Conservation (phyloP, 108 stramenopile species). For the Nannochloropsis salina region DNA sequence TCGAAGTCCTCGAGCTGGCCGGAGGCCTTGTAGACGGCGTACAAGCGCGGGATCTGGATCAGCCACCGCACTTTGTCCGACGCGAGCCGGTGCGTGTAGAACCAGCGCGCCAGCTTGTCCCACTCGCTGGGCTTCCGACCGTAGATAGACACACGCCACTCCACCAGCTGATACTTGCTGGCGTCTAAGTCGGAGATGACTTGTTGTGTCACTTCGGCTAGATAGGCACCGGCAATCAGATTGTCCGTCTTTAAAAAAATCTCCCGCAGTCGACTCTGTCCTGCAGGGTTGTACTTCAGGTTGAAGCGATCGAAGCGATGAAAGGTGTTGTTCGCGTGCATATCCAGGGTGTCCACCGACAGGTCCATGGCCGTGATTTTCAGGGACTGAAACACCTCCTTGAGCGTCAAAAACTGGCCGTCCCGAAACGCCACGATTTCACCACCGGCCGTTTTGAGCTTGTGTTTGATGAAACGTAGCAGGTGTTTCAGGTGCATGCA, state of each 20-base stretch:
- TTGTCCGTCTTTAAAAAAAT: slow-evolving; percentile 98
- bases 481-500: slow-evolving; percentile 96
- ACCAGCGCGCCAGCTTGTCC: slow-evolving; percentile 75
- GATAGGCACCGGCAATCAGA: slow-evolving; percentile 63
- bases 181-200: slow-evolving; percentile 75
- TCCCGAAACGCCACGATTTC: slow-evolving; percentile 60
- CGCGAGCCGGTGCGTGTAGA: slow-evolving; percentile 57
- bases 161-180: slow-evolving; percentile 78
- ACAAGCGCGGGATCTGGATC: slow-evolving; percentile 87
- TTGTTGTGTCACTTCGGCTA: slow-evolving; percentile 89
- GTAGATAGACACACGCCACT: slow-evolving; percentile 90
- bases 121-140: slow-evolving; percentile 89
- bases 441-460: slow-evolving; percentile 66
- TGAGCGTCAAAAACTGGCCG: slow-evolving; percentile 57
- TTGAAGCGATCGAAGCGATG: slow-evolving; percentile 98
- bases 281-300: slow-evolving; percentile 93
- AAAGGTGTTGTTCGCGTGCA: slow-evolving; percentile 97
- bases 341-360: slow-evolving; percentile 97
- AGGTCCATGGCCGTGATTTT: slow-evolving; percentile 91
- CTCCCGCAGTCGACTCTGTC: slow-evolving; percentile 90
- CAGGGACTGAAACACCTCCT: slow-evolving; percentile 62
- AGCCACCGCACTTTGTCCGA: slow-evolving; percentile 95
- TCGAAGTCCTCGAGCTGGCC: slow-evolving; percentile 57
- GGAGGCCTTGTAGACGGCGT: slow-evolving; percentile 72
- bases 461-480: slow-evolving; percentile 91